These are phyloP conservation scores for Alternaria viburni DNA, from an alignment of 2,329 filamentous ascomycete species.

Conservation along the genomic window DNA sequence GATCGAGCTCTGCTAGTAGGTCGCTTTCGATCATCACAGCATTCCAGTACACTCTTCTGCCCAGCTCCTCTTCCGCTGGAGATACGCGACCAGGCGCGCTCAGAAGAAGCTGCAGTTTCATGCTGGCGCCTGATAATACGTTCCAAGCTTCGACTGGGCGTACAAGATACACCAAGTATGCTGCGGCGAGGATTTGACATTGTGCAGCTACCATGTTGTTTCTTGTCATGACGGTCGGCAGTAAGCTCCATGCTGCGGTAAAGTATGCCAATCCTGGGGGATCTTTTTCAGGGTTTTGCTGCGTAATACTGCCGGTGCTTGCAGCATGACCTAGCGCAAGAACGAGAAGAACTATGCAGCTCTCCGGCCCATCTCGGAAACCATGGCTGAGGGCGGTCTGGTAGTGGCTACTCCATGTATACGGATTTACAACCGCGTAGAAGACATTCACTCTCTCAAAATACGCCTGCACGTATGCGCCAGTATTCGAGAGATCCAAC, in stretches of 20 bases:
- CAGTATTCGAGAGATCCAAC: slow-evolving; percentile 75
- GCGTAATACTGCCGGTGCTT: slow-evolving; percentile 76
- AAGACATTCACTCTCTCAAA: slow-evolving; percentile 83
- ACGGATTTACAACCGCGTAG: slow-evolving; percentile 85
- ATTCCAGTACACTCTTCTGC: slow-evolving; percentile 85
- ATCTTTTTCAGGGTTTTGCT: slow-evolving; percentile 70
- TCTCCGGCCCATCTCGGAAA: slow-evolving; percentile 80
- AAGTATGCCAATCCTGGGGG: slow-evolving; percentile 81
- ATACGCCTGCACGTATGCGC: slow-evolving; percentile 77
- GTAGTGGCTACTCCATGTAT: slow-evolving; percentile 79
- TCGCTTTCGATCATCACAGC: slow-evolving; percentile 80
- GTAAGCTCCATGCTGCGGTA: slow-evolving; percentile 76
- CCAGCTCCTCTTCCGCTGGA: slow-evolving; percentile 72
- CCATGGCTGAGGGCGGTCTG: slow-evolving; percentile 75
- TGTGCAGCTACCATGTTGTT: slow-evolving; percentile 81
- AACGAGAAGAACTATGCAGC: slow-evolving; percentile 80
- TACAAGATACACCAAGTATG: slow-evolving; percentile 83
- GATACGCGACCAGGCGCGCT: slow-evolving; percentile 76
- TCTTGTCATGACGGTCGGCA: slow-evolving; percentile 79
- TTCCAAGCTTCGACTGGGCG: slow-evolving; percentile 85
- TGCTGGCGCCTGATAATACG: slow-evolving; percentile 77
- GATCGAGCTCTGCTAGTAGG: slow-evolving; percentile 77
- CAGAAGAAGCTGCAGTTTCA: slow-evolving; percentile 79
- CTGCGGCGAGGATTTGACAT: slow-evolving; percentile 79
- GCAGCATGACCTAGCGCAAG: slow-evolving; percentile 79